Percentiles rank a stretch among this genome's conserved stretches.
These are phyloP conservation scores for Pyrenochaeta sp. DNA, from an alignment of 2,329 filamentous ascomycete genomes.

Conservation along the genomic window DNA sequence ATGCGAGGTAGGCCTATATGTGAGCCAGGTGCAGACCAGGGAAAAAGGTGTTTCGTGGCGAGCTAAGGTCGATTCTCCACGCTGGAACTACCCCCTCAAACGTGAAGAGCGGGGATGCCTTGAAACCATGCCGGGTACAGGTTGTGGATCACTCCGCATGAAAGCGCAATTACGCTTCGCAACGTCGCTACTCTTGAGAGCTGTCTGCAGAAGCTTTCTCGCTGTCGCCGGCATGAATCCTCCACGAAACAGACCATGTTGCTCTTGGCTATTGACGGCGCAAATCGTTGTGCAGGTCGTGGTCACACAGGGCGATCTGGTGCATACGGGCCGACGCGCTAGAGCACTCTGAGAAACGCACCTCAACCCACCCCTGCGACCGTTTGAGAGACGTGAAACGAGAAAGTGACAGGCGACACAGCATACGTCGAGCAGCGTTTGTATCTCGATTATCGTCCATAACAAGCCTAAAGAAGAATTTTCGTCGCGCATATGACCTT, in stretches of 20 bases:
- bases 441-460: conserved; percentile 27
- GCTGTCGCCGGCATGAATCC: neutral
- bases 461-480: conserved; percentile 16
- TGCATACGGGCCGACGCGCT: conserved; percentile 39
- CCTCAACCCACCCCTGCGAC: conserved; percentile 31
- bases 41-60: neutral
- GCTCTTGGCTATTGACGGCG: conserved; percentile 22
- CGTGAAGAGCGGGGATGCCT: conserved; percentile 3
- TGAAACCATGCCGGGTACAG: conserved; percentile 8
- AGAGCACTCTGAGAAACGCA: conserved; percentile 24
- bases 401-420: conserved; percentile 41
- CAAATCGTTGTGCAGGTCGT: conserved; percentile 21
- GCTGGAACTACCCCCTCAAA: neutral
- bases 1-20: neutral
- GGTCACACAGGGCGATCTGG: conserved; percentile 34
- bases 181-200: conserved; percentile 11
- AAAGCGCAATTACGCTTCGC: conserved; percentile 20
- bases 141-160: conserved; percentile 16
- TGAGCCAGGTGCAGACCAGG: neutral
- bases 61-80: neutral
- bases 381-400: conserved; percentile 36
- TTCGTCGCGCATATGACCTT: conserved; percentile 27
- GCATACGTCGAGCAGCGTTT: conserved; percentile 28
- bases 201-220: conserved; percentile 1
- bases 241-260: conserved; percentile 17